Base-by-base conservation (phyloP, 2,329 filamentous ascomycete genomes). In the Botrytis pseudocinerea region DNA sequence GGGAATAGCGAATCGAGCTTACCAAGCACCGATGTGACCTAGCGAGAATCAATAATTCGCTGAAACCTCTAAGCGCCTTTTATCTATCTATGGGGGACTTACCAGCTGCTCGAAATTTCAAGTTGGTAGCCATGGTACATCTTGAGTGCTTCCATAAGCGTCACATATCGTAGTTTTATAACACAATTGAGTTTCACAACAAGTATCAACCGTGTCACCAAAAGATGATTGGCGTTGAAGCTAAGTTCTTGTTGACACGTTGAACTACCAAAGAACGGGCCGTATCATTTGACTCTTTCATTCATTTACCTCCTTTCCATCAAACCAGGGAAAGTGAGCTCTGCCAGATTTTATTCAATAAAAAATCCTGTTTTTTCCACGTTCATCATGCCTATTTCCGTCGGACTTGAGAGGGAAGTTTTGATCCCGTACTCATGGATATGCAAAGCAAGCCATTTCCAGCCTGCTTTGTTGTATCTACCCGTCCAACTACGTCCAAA, bases 101-200 rank as follows among this genome's bases (percentile, higher is more conserved):
- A 35, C 66, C 54, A 69, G 51, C 65, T 68, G 46, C 46, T 68
- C n/a, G 20, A 71, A 71, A 44, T 32, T 16, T 57, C 32, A 71
- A 32, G 69, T 63, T 65, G 59, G 61, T 54, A 54, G 44, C 60
- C 38, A 71, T 71, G 48, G 70, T 65, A 71, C 46, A 35, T 64
- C 46, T 57, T 42, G 38, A 71, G 60, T 72, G 42, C 60, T 44
- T 71, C 70, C 70, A 51, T 38, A 57, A 72, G 32, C 22, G 62
- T 60, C 70, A 68, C 62, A 60, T 60, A 68, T 72, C 70, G 70
- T 72, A 72, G 48, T 62, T 72, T 72, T 72, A 68, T 72, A 38
- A 68, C 68, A 32, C 40, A 60, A 38, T 25, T 22, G 38, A 32
- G 70, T 68, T 35, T 10, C 38, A 72, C 62, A 68, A 60, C n/a